Evolutionary conservation across 495 filamentous ascomycete genomes (phyloP), one percentile per base, ranked within the genome.

Genomic region (Neurospora sp.): DNA sequence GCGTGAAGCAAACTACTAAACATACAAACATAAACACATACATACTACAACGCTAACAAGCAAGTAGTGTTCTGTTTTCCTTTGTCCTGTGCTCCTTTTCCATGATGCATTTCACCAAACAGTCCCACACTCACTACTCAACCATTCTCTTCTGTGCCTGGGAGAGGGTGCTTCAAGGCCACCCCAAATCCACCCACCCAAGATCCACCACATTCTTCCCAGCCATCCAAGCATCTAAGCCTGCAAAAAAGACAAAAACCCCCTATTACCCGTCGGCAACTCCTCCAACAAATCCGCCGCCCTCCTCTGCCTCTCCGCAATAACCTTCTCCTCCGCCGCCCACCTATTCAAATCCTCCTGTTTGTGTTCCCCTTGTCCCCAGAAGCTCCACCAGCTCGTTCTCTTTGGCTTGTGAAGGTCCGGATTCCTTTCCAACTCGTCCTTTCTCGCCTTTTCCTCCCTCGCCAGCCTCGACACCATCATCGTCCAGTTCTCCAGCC

Each of bases 401-500:
- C 31, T 39, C 35, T 69, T 74, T 73, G 20, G 71, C 71, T 40
- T 72, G 20, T 71, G 76, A 9, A 71, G 53, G 44, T 42, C 72
- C 44, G 42, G 6, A 18, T 70, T 40, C 48, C 27, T 53, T 12
- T 66, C 37, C 39, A 22, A 18, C 40, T 61, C 78, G 4, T 76
- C 78, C 69, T 76, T 83, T 74, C 82, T 81, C 70, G 83, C 81
- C 41, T 82, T 76, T 73, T 88, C 83, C 27, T 90, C 89, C 69
- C 81, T 79, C 38, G 88, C 84, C 46, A 94, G 84, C 18, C 83
- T 75, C 16, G 81, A 78, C 0, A 92, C 88, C 93, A 96, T 96
- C 12, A 80, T 84, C 35, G 83, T 83, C 91, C 93, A 92, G 81
- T 96, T 96, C 3, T 85, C 84, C n/a, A 93, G 81, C 5, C 91